Base-by-base conservation (phyloP, 1,284 basidiomycete species). In the Apiotrichum porosum region DNA sequence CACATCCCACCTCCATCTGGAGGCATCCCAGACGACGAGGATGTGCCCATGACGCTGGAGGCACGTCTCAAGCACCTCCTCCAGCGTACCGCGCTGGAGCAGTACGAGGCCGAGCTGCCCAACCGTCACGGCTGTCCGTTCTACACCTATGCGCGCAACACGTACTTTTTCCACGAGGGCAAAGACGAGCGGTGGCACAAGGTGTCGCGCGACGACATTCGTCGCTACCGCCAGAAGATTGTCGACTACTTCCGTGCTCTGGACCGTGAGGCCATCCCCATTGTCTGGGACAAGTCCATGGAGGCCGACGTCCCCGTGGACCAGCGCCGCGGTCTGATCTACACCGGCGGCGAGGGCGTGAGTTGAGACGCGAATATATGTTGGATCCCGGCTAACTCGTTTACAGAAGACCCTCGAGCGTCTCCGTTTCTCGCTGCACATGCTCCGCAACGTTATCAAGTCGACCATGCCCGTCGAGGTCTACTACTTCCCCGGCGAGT, bases 401-500 rank as follows among this genome's bases (percentile, higher is more conserved):
- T 31, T 28, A 6, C 46, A 72, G 68, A 71, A 74, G 54, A 72
- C 69, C 9, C 54, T 72, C 30, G 56, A 60, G n/a, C 62, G 69
- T 34, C 51, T 75, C 34, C 53, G 66, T 33, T 59, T 72, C 15
- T 64, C 65, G 9, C 62, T 75, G 24, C 57, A 68, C 45, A 68
- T 75, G 62, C 65, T 76, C 13, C 64, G 72, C 31, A 61, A 70
- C 36, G 65, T 71, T 22, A 57, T 75, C 44, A 61, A 66, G 35
- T 68, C 63, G 39, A 66, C 54, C 15, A 62, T 77, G 3, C 75
- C 75, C 8, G 64, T 76, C 35, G 73, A 77, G 56, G 47, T 77
- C 15, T 76, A 75, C 51, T 71, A 75, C 46, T 76, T 72, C 61
- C 62, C 68, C 4, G 70, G 69, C 42, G 76, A 77, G 60, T 54